These are phyloP conservation scores for Irpex sp. DNA, from an alignment of 1,284 basidiomycete species.

Conservation along the genomic window DNA sequence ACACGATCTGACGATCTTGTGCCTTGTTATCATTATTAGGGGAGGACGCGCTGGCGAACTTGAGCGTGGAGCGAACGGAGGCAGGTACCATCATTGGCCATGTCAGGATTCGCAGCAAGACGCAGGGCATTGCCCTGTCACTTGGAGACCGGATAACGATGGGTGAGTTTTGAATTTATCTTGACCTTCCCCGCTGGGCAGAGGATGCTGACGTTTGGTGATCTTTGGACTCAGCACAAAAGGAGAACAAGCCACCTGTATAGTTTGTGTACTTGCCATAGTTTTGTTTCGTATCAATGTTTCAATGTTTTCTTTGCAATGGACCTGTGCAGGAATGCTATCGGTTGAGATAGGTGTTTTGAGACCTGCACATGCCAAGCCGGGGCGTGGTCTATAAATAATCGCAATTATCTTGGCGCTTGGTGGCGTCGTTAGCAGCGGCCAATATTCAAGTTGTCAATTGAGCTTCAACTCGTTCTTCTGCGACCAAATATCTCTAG, in stretches of 20 bases:
- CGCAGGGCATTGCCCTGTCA: slow-evolving; percentile 91
- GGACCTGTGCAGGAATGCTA: neutral
- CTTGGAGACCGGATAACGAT: slow-evolving; percentile 92
- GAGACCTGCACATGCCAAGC: neutral
- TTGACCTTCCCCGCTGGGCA: neutral
- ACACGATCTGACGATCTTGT: neutral
- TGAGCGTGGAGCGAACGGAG: slow-evolving; percentile 89
- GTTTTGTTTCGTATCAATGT: neutral
- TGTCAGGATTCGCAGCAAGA: slow-evolving; percentile 91
- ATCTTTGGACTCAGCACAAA: slow-evolving; percentile 44
- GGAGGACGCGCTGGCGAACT: slow-evolving; percentile 95
- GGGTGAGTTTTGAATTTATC: slow-evolving; percentile 41
- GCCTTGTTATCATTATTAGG: slow-evolving; percentile 36
- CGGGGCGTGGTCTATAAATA: neutral
- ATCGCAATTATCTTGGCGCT: neutral
- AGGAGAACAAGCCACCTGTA: slow-evolving; percentile 51
- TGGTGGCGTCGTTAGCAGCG: neutral
- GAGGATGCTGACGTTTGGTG: slow-evolving; percentile 5
- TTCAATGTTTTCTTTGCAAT: neutral
- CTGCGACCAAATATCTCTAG: too few relatives aligned
- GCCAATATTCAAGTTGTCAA: neutral
- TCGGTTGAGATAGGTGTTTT: neutral
- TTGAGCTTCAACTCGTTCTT: neutral
- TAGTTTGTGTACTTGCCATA: slow-evolving; percentile 18
- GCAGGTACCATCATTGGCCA: slow-evolving; percentile 81